Base-by-base conservation (phyloP, 2,329 filamentous ascomycete species). In the Aspergillus tubingensis region DNA sequence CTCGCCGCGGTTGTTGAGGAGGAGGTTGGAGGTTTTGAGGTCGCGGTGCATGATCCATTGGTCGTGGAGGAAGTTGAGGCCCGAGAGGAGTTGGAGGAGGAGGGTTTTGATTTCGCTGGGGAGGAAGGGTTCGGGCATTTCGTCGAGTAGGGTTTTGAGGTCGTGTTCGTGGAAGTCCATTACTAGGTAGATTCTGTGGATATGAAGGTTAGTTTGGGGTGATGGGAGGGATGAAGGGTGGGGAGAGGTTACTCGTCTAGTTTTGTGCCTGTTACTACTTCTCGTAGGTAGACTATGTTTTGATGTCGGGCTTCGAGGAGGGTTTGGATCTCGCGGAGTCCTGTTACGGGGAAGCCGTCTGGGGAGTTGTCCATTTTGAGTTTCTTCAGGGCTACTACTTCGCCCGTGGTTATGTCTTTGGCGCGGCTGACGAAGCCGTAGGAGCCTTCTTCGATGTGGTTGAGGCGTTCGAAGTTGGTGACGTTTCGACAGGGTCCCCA, bases 141-240 rank as follows among this genome's bases (percentile, higher is more conserved):
- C 91, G 76, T 96, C 91, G 65, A 96, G 90, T 59, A 99, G 85
- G 58, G 90, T 91, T 77, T 96, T 96, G 59, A 99, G 87, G 73
- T 99, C 95, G 82, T 99, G 95, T 81, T 98, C 94, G 70, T 97
- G 83, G 77, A 98, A 99, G 73, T 97, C 93, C 83, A 99, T 94
- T 64, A 98, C 95, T 59, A 99, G 86, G 76, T 92, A 96, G 66
- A 97, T 89, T 79, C 89, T 92, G 10, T 30, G 17, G 19, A 8
- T 13, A 19, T 19, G 17, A 19, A 19, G 17, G 17, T 19, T 19
- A 19, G 17, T 19, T 19, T 19, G 17, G 17, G 17, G 17, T 19
- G 17, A 48, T 58, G 50, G 59, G 30, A 43, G 53, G 58, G 49
- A 48, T 23, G 50, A 27, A 27, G 60, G 13, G 23, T 57, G 17